Base-by-base conservation (phyloP, 2,329 filamentous ascomycete genomes). In the Thielaviopsis ethacetica region DNA sequence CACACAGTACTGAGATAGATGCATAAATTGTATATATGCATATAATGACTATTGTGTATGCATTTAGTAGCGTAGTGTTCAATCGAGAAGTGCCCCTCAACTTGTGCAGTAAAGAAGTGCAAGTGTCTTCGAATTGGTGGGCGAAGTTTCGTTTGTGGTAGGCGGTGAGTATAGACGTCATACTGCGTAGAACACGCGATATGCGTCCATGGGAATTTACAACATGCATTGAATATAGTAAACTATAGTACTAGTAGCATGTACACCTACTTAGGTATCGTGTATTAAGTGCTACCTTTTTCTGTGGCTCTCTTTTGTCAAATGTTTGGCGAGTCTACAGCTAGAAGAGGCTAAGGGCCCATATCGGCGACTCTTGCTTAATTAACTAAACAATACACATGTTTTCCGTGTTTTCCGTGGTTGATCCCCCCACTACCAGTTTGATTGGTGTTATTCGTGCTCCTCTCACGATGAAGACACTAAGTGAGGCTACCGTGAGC, bases 91-190 rank as follows among this genome's bases (percentile, higher is more conserved):
- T 44, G 13, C 17, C 38, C 17, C 15, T 44, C 38, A 44, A 6
- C 38, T 44, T 38, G 34, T 15, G 9, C 9, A 38, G 9, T 26
- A 38, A 38, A 38, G 34, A 10, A 38, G 10, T n/a, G n/a, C n/a
- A n/a, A n/a, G n/a, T n/a, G 34, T 3, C 15, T 38, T 38, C 10
- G 41, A 49, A 44, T 44, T 10, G 30, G 30, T 34, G 30, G 38
- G 38, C 38, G 24, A 34, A 9, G 13, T 53, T 30, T 41, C 27
- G 17, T 30, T 54, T 54, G n/a, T 38, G 27, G 53, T 19, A 54
- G 22, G 53, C 53, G 53, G 53, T 54, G 27, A 54, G 17, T 34
- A 54, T 54, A 54, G 26, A 54, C 53, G 53, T 54, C 53, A 54
- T 54, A 26, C 24, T 26, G 24, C 24, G 24, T 26, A 54, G 53